Conservation (phyloP, 495 filamentous ascomycete species). For the Penicillium antarcticum region DNA sequence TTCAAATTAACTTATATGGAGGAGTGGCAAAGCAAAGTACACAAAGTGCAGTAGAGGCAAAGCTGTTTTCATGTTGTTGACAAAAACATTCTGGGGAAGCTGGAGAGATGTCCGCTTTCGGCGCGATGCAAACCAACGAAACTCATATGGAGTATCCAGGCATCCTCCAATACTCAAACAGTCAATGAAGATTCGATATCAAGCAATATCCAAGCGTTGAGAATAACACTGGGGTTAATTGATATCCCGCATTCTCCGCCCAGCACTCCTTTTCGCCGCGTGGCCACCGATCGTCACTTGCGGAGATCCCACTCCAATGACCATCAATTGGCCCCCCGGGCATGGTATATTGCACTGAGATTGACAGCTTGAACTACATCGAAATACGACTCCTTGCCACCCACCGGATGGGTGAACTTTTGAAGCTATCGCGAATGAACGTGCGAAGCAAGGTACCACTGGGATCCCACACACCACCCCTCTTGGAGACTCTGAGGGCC, state of each 20-base stretch:
- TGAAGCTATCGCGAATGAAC: slow-evolving; percentile 14
- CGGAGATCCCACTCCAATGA: slow-evolving; percentile 25
- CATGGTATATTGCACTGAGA: not conserved
- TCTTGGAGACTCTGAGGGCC: slow-evolving; percentile 8
- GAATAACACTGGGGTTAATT: not conserved
- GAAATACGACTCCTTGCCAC: not conserved
- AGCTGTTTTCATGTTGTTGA: too few species aligned
- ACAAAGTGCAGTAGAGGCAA: too few species aligned
- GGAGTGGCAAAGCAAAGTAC: too few species aligned
- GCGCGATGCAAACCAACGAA: not conserved
- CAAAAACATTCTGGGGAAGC: not conserved
- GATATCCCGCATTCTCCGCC: slow-evolving; percentile 20
- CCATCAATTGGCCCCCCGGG: slow-evolving; percentile 9
- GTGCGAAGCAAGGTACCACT: slow-evolving; percentile 12
- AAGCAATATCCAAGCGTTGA: not conserved
- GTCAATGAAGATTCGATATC: too few species aligned
- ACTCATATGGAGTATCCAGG: not conserved
- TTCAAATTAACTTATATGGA: too few species aligned
- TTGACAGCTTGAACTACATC: too few species aligned
- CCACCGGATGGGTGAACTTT: slow-evolving; percentile 22
- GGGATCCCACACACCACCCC: slow-evolving; percentile 7
- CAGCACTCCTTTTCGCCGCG: slow-evolving; percentile 21
- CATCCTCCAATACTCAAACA: too few species aligned
- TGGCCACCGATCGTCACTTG: slow-evolving; percentile 23
- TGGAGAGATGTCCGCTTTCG: not conserved